Percentiles rank a stretch among this genome's conserved stretches.
Conservation (phyloP, 768 basidiomycete species). For the Hemileccinum rubropunctum region DNA sequence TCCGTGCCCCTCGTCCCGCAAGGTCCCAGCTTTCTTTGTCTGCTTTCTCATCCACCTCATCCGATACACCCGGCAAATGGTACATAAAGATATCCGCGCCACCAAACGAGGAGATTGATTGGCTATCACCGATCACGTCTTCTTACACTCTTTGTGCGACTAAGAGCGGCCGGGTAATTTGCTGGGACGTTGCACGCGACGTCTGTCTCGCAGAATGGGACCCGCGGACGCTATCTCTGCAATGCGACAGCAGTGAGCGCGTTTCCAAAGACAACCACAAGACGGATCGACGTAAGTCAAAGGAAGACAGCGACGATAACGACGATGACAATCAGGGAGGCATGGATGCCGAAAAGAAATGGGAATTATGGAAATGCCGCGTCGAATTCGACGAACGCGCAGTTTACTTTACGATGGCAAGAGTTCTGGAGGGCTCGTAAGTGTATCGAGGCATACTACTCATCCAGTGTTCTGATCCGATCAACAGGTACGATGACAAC, state of each 20-base stretch:
- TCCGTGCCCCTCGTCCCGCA: slow-evolving; percentile 54
- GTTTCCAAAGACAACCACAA: slow-evolving; percentile 7
- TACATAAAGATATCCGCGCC: slow-evolving; percentile 69
- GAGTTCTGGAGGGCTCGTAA: slow-evolving; percentile 50
- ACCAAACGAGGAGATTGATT: slow-evolving; percentile 68
- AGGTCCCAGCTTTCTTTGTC: slow-evolving; percentile 28
- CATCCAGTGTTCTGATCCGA: slow-evolving; percentile 1
- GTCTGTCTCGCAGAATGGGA: slow-evolving; percentile 67
- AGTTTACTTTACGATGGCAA: slow-evolving; percentile 77
- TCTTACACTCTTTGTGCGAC: slow-evolving; percentile 77
- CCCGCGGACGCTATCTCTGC: slow-evolving; percentile 34
- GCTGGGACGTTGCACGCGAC: slow-evolving; percentile 70
- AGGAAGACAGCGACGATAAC: slow-evolving; percentile 12
- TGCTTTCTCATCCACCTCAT: slow-evolving; percentile 27
- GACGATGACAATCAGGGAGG: slow-evolving; percentile 4
- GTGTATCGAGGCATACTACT: slow-evolving; percentile 17
- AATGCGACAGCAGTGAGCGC: slow-evolving; percentile 1
- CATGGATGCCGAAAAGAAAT: slow-evolving; percentile 35
- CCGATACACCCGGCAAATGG: slow-evolving; percentile 39
- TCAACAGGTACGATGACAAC: slow-evolving; percentile 52
- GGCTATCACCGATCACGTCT: slow-evolving; percentile 74
- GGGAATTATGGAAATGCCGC: slow-evolving; percentile 78
- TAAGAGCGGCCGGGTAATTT: slow-evolving; percentile 71
- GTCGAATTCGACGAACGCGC: slow-evolving; percentile 71
- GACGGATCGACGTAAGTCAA: slow-evolving; percentile 7